Evolutionary conservation across 257 asterid genomes (phyloP).

Genomic region (Lithospermum erythrorhizon): DNA sequence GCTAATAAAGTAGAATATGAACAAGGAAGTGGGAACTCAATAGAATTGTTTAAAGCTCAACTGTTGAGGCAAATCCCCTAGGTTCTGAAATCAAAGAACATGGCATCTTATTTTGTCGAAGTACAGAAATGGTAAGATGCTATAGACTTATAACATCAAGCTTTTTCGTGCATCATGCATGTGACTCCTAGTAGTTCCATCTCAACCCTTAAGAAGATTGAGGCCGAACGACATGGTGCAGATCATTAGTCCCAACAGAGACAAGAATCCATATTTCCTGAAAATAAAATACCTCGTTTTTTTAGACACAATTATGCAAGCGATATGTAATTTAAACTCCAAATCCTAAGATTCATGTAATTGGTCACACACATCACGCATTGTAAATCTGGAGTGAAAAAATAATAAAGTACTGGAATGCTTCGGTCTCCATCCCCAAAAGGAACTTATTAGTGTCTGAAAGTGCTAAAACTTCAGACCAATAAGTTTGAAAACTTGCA

Average conservation of each 20-base stretch:
- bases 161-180: too few relatives aligned
- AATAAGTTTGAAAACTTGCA: too few relatives aligned
- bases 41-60: neutral
- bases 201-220: slow-evolving; percentile 34
- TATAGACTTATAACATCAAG: neutral
- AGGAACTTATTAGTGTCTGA: too few relatives aligned
- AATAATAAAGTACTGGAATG: too few relatives aligned
- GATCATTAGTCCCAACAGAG: slow-evolving; percentile 38
- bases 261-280: slow-evolving; percentile 61
- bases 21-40: neutral
- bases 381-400: neutral
- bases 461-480: too few relatives aligned
- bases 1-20: neutral
- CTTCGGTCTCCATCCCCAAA: too few relatives aligned
- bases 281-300: slow-evolving; percentile 6
- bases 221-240: slow-evolving; percentile 58
- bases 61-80: neutral
- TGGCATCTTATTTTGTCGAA: neutral
- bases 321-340: neutral
- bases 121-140: neutral
- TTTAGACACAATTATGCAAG: neutral
- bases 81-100: neutral
- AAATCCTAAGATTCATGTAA: neutral
- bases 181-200: neutral
- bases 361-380: neutral